Conservation (phyloP, 2,329 filamentous ascomycete species). For the Penicillium olsonii region DNA sequence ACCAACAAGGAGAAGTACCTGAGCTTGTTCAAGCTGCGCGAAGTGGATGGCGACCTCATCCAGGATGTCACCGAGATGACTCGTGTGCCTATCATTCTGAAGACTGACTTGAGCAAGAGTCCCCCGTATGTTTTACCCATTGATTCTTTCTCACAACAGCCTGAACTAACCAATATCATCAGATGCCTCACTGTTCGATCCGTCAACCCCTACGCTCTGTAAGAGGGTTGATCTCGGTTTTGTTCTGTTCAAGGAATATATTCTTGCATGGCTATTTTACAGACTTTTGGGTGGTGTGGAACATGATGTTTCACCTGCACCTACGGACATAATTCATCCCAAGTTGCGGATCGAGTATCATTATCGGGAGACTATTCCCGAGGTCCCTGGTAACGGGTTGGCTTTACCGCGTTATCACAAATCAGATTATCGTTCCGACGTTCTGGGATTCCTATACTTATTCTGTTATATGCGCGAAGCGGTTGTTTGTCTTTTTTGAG, state of each 20-base stretch:
- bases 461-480: slow-evolving; percentile 26
- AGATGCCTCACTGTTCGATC: slow-evolving; percentile 54
- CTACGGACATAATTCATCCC: slow-evolving; percentile 27
- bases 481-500: slow-evolving; percentile 23
- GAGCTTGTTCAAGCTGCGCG: slow-evolving; percentile 82
- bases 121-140: slow-evolving; percentile 79
- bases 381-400: slow-evolving; percentile 17
- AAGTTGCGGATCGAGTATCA: slow-evolving; percentile 24
- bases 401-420: slow-evolving; percentile 6
- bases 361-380: slow-evolving; percentile 17
- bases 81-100: slow-evolving; percentile 92
- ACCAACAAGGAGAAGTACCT: slow-evolving; percentile 96
- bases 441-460: slow-evolving; percentile 24
- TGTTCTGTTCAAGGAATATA: slow-evolving; percentile 22
- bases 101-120: slow-evolving; percentile 98
- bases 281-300: slow-evolving; percentile 19
- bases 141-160: neutral
- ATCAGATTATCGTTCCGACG: slow-evolving; percentile 12
- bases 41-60: slow-evolving; percentile 93
- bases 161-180: neutral
- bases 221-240: slow-evolving; percentile 22
- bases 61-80: slow-evolving; percentile 99
- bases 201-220: slow-evolving; percentile 54
- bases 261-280: slow-evolving; percentile 30
- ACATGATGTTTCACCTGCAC: slow-evolving; percentile 10